Base-by-base conservation (phyloP, 176 grass and related monocot genomes). In the Microstegium vimineum region DNA sequence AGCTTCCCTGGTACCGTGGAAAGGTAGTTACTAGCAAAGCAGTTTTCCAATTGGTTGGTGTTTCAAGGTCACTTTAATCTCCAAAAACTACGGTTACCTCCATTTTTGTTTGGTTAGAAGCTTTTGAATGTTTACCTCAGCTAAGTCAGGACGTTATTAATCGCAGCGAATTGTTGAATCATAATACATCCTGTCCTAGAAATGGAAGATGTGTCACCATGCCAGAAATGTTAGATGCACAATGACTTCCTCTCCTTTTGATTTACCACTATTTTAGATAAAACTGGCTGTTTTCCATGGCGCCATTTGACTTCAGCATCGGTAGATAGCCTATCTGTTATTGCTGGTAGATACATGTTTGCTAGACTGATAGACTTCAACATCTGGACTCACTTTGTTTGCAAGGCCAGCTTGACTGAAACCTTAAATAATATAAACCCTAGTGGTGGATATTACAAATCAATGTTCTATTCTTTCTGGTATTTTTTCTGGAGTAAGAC, bases 1-100 rank as follows among this genome's bases (percentile, higher is more conserved):
- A 97, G 76, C 83, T 97, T 83, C 92, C 94, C 5, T 97, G 94
- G 94, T 97, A 94, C 66, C 94, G 92, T 74, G 94, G 94, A 92
- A 94, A 94, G 92, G 94, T 97, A 88, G 75, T 68, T 74, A 74
- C 62, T 30, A 63, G 54, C 56, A 62, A 25, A 63, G 22, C 32
- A 36, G 0, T 23, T 79, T 69, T 79, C 4, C 7, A 43, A 79
- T 56, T 80, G 34, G 5, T 54, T n/a, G 22, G 32, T 84, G 33
- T 46, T 87, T 84, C 31, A 62, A 60, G 57, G 38, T 84, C 2
- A 1, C 11, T 10, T 10, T 60, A 77, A 62, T 90, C n/a, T 75
- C 49, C 8, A 47, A 60, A 42, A 78, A 30, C 17, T 41, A 75
- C 5, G 17, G 0, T 5, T 33, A 26, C 10, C 8, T 71, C 34